A percentile compares a stretch with the other conserved stretches of the same genome.
phyloP scores from a whole-genome alignment of 352 stramenopile genomes.

The Globisporangium orthogonon region DNA sequence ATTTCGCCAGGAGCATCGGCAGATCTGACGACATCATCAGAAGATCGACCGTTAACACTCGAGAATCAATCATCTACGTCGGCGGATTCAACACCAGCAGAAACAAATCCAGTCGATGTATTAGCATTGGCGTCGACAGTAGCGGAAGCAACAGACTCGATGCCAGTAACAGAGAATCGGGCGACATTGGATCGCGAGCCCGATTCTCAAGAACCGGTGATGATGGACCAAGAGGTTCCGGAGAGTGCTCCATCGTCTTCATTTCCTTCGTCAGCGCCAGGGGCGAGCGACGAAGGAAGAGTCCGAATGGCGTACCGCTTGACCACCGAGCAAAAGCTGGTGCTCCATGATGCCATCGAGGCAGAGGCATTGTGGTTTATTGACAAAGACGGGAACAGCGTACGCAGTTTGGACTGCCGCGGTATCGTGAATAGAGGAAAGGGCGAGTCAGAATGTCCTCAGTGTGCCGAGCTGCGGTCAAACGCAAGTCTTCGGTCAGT shows the following conservation, averaged over 20 bases:
- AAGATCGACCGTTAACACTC: not conserved
- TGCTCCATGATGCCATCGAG: constrained; percentile 71
- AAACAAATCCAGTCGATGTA: not conserved
- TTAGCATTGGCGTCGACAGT: not conserved
- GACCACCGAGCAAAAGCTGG: constrained; percentile 38
- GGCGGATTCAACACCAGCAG: not conserved
- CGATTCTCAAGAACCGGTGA: not conserved
- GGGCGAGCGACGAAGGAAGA: not conserved
- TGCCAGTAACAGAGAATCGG: too few relatives aligned
- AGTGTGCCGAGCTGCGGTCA: constrained; percentile 38
- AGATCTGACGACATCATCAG: not conserved
- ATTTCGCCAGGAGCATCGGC: too few relatives aligned
- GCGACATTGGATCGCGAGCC: not conserved
- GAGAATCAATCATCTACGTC: not conserved
- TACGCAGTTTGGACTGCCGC: constrained; percentile 65
- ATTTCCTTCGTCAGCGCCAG: not conserved
- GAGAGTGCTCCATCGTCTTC: not conserved
- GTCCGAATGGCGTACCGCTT: not conserved
- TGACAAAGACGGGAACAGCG: constrained; percentile 63
- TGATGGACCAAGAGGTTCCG: not conserved
- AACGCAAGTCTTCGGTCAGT: constrained; percentile 47
- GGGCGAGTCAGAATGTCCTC: constrained; percentile 30
- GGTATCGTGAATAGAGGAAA: constrained; percentile 36
- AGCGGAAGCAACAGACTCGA: not conserved
- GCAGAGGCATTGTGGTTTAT: constrained; percentile 72